Conservation (phyloP, 805 yeast species). For the Tetrapisispora namnaoensis region DNA sequence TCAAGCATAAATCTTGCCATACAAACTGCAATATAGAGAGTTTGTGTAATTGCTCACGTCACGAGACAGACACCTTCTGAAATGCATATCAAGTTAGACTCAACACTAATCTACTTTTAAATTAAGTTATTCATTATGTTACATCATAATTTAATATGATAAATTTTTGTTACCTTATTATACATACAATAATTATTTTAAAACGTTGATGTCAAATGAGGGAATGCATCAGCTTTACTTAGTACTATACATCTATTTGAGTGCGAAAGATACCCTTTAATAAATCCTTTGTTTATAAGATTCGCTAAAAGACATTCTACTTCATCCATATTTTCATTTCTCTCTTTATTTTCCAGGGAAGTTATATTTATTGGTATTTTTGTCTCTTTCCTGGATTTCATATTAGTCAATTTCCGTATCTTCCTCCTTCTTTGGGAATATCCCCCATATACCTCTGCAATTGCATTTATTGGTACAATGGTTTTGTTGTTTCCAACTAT, state of each 20-base stretch:
- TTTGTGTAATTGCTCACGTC: no score
- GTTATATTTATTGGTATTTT: background rate
- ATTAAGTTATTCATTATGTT: no score
- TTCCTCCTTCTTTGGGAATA: background rate
- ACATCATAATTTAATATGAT: no score
- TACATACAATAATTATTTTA: background rate
- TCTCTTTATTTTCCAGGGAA: slow-evolving; percentile 7
- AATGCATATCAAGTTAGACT: no score
- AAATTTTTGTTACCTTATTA: no score
- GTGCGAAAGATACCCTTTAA: slow-evolving; percentile 80
- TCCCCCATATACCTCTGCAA: background rate
- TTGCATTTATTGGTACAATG: slow-evolving; percentile 10
- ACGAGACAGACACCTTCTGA: no score
- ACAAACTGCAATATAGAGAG: no score
- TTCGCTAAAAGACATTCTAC: slow-evolving; percentile 63
- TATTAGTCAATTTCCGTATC: background rate
- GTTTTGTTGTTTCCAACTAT: slow-evolving; percentile 3
- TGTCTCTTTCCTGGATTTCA: slow-evolving; percentile 1
- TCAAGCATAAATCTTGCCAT: no score
- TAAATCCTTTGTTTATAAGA: slow-evolving; percentile 45
- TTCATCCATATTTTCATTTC: slow-evolving; percentile 33
- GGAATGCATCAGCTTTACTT: slow-evolving; percentile 68
- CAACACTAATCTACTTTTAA: no score
- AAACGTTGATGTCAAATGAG: slow-evolving; percentile 21
- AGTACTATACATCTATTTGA: slow-evolving; percentile 63